These are phyloP conservation scores for Dujonia santamariae DNA, from an alignment of 1,139 yeast species.

Conservation along the genomic window DNA sequence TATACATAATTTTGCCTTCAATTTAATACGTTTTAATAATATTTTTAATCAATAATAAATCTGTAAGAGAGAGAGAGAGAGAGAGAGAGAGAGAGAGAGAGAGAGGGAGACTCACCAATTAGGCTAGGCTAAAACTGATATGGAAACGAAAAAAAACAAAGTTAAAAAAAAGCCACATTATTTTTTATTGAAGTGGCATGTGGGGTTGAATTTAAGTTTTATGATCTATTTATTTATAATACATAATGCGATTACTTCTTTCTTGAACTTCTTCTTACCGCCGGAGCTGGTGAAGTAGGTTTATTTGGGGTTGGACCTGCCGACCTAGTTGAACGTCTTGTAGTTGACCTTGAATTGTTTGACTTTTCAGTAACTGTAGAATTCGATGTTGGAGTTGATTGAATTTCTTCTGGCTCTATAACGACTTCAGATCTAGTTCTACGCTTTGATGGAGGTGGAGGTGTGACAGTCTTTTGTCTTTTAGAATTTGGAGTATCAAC, in stretches of 20 bases:
- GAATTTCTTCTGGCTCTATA: constrained; percentile 8
- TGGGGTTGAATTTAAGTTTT: background rate
- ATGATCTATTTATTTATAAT: background rate
- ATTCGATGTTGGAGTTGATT: constrained; percentile 10
- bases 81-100: too few relatives aligned
- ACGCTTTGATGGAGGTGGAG: constrained; percentile 16
- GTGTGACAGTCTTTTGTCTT: constrained; percentile 8
- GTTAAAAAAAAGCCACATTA: too few relatives aligned
- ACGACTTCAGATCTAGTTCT: constrained; percentile 26
- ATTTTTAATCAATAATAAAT: too few relatives aligned
- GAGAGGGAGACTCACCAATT: too few relatives aligned
- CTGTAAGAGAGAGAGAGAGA: too few relatives aligned
- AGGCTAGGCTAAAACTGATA: too few relatives aligned
- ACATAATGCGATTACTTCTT: constrained; percentile 13
- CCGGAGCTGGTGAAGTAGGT: constrained; percentile 9
- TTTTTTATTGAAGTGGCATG: too few relatives aligned
- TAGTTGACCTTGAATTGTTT: constrained; percentile 13
- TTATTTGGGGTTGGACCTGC: constrained; percentile 12
- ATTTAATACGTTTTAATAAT: too few relatives aligned
- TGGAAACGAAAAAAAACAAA: too few relatives aligned
- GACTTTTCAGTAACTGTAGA: constrained; percentile 3
- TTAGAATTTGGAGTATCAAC: constrained; percentile 12
- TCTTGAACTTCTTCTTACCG: constrained; percentile 13
- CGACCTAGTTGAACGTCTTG: constrained; percentile 25
- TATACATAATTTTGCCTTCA: too few relatives aligned